Base-by-base conservation (phyloP, 2,329 filamentous ascomycete genomes). In the Colletotrichum euphorbiae region DNA sequence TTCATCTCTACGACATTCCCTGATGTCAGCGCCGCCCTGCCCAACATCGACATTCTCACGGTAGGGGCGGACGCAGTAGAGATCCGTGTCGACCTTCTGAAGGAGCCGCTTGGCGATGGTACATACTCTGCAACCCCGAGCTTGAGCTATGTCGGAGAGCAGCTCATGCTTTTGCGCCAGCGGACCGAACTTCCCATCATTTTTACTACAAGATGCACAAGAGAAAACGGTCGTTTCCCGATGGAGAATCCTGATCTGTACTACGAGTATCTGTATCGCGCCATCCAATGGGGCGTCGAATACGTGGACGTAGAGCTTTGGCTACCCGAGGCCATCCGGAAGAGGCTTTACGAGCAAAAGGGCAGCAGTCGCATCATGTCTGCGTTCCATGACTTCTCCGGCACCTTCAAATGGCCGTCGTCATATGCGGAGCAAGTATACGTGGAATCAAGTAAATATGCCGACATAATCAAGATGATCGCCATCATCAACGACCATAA, bases 401-500 rank as follows among this genome's bases (percentile, higher is more conserved):
- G 93, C 2, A 90, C 84, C 1, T 95, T 95, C 84, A 92, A 90
- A 74, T 97, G 93, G 93, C 91, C 91, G 1, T 93, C 92, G 0
- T 80, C 86, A 6, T 86, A 91, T 72, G 93, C 93, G 1, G 88
- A 92, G 74, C 82, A 86, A 11, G 85, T 95, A 4, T 97, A 94
- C 73, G 82, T 88, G 67, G 86, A 90, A 72, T 93, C 91, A 8
- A 87, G 87, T 52, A 87, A 88, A 67, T 93, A 94, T 72, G 91
- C 91, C 52, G 93, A 97, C 77, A 93, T 97, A 65, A 90, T 97
- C 75, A 97, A 96, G 82, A 96, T 97, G 92, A 96, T 96, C 74
- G 90, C 91, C 36, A 90, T 94, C 75, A 92, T 93, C 75, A 91
- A 89, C 75, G 90, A 91, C 45, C 90, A 92, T 76, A 93, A 94